These are phyloP conservation scores for Agroathelia rolfsii DNA, from an alignment of 1,284 basidiomycete species.

Conservation along the genomic window DNA sequence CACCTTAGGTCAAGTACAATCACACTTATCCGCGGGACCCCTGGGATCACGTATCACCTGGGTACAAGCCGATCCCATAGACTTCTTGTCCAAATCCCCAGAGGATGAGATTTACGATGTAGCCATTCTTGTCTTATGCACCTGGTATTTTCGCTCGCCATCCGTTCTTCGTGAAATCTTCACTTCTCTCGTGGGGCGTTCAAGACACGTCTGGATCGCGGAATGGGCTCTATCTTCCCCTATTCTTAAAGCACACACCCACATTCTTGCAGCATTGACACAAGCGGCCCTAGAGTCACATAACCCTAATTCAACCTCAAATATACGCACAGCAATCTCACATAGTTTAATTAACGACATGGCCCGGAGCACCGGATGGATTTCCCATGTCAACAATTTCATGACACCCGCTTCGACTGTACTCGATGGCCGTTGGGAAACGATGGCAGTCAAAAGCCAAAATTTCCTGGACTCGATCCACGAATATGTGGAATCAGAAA, in stretches of 20 bases:
- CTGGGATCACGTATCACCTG: constrained; percentile 28
- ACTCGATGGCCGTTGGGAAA: constrained; percentile 30
- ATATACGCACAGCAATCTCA: constrained; percentile 30
- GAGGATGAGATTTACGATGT: constrained; percentile 21
- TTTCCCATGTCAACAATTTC: constrained; percentile 16
- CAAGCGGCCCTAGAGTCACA: constrained; percentile 28
- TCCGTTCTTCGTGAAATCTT: constrained; percentile 24
- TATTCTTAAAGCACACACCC: constrained; percentile 18
- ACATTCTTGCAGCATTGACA: constrained; percentile 29
- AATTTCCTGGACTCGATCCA: no score
- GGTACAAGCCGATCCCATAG: constrained; percentile 24
- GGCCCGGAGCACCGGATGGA: constrained; percentile 20
- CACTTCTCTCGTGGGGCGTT: constrained; percentile 17
- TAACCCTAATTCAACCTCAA: constrained; percentile 21
- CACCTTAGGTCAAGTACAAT: constrained; percentile 31
- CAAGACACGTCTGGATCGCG: constrained; percentile 24
- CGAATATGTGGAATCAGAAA: no score
- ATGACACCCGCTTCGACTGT: constrained; percentile 20
- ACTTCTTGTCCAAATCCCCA: constrained; percentile 19
- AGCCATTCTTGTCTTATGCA: constrained; percentile 28
- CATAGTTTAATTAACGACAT: constrained; percentile 22
- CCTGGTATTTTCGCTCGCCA: constrained; percentile 33
- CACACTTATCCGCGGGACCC: constrained; percentile 20
- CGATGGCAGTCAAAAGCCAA: constrained; percentile 13
- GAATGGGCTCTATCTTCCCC: constrained; percentile 26